Base-by-base conservation (phyloP, 2,329 filamentous ascomycete species). In the Calonectria multiphialidica region DNA sequence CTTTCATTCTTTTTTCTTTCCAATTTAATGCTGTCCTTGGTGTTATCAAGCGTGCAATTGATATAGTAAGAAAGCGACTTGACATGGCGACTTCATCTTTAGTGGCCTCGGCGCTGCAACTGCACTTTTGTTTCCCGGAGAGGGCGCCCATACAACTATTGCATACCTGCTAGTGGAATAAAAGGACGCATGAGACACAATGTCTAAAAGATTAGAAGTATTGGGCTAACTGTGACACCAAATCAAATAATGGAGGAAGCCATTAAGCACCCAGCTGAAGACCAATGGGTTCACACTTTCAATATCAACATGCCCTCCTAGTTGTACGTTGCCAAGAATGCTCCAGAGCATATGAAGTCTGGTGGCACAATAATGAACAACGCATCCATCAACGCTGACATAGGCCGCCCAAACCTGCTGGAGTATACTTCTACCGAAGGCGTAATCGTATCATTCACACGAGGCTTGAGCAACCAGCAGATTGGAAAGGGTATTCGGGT, bases 401-500 rank as follows among this genome's bases (percentile, higher is more conserved):
- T 37, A 6, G 18, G 18, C n/a, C 30, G 28, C 3, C 50, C 18
- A 23, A 16, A 13, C 10, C 1, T 35, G 16, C 2, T 37, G 5
- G 30, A 35, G 35, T 35, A 55, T 12, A 13, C 30, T 16, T 55
- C 50, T 23, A 23, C 50, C 18, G 23, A 92, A 76, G 90, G 88
- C 8, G 89, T 89, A 28, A 90, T 92, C 68, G 84, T 87, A 2
- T 86, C 87, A 0, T 91, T 91, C 74, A 91, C 90, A 0, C 83
- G 86, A 15, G 83, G 88, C 6, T 80, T 91, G 44, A 85, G 88
- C 0, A 84, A 88, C 72, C 87, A 91, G 68, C 81, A 91, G 5
- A 83, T 87, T n/a, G 83, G 86, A 1, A 89, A 88, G 76, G 90
- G 90, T 2, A 91, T 92, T 67, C 83, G 89, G 2, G 89, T 91